phyloP scores from a whole-genome alignment of 2,329 filamentous ascomycete genomes.

The Zymoseptoria ardabiliae region DNA sequence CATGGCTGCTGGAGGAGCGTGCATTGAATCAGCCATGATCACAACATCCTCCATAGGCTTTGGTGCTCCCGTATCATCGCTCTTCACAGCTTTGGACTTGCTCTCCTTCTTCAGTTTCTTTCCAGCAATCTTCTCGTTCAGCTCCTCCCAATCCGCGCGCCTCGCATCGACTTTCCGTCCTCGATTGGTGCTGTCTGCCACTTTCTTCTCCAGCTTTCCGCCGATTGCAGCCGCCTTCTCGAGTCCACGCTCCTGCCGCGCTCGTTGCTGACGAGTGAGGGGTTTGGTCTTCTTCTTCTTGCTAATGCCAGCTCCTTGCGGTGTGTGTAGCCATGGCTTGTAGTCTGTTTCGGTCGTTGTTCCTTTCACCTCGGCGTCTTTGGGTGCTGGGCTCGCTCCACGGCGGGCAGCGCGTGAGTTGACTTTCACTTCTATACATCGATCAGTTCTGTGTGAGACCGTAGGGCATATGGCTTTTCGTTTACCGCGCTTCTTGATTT shows the following conservation, averaged over 20 bases:
- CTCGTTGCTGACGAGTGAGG: constrained; percentile 46
- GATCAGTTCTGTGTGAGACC: constrained; percentile 8
- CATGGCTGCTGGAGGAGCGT: constrained; percentile 1
- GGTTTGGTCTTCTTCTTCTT: constrained; percentile 58
- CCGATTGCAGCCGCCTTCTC: constrained; percentile 49
- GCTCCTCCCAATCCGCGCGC: constrained; percentile 26
- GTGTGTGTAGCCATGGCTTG: constrained; percentile 61
- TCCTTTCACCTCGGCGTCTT: constrained; percentile 31
- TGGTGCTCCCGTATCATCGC: background rate
- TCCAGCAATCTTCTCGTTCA: constrained; percentile 25
- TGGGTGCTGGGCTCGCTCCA: constrained; percentile 58
- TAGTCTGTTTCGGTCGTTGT: constrained; percentile 43
- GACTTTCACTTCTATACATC: constrained; percentile 49
- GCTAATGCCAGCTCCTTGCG: constrained; percentile 60
- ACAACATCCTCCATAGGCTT: constrained; percentile 10
- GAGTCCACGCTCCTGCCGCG: constrained; percentile 48
- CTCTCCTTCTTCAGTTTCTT: constrained; percentile 9
- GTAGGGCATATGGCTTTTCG: background rate
- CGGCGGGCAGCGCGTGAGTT: constrained; percentile 70
- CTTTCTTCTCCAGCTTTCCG: constrained; percentile 50
- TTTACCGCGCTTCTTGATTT: constrained; percentile 39
- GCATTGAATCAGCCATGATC: constrained; percentile 7
- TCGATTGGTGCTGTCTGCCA: constrained; percentile 44
- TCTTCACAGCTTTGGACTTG: constrained; percentile 7
- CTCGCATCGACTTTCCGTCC: constrained; percentile 37